These are phyloP conservation scores for Beta vulgaris DNA, from an alignment of 148 eudicot species.

Conservation along the genomic window DNA sequence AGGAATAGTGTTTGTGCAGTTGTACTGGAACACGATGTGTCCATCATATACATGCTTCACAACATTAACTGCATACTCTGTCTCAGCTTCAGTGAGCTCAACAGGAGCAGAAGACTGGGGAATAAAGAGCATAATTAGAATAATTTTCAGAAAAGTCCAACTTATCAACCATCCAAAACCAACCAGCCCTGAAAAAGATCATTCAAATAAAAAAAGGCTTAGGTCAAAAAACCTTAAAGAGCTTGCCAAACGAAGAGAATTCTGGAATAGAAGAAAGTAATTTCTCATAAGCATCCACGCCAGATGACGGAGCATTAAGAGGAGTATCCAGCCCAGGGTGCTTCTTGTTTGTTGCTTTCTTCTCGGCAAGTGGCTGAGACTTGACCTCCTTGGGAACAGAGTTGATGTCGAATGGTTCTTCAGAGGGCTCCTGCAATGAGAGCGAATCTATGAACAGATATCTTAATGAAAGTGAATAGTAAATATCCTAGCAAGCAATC, in stretches of 20 bases:
- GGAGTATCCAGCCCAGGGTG: constrained; percentile 85
- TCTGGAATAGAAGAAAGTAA: constrained; percentile 80
- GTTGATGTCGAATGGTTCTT: constrained; percentile 74
- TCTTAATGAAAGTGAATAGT: constrained; percentile 1
- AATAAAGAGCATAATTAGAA: constrained; percentile 12
- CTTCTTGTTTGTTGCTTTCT: constrained; percentile 83
- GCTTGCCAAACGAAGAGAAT: constrained; percentile 80
- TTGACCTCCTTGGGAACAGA: constrained; percentile 92
- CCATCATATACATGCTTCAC: constrained; percentile 86
- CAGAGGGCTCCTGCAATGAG: constrained; percentile 64
- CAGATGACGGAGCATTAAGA: constrained; percentile 58
- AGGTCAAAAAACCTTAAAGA: constrained; percentile 66
- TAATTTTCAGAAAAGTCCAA: constrained; percentile 2
- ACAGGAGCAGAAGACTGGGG: constrained; percentile 82
- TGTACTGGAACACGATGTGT: constrained; percentile 95
- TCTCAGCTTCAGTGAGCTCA: constrained; percentile 97
- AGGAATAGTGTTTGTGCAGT: constrained; percentile 93
- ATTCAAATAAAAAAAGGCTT: constrained; percentile 5
- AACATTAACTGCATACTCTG: constrained; percentile 92
- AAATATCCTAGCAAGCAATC: constrained; percentile 17
- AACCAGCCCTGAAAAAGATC: too few relatives aligned
- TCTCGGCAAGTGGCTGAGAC: constrained; percentile 87
- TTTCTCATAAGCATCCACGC: constrained; percentile 75
- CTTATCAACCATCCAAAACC: not conserved
- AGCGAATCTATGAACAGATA: constrained; percentile 15